A percentile compares a stretch with the other conserved stretches of the same genome.
These are phyloP conservation scores for Neurospora cerealis DNA, from an alignment of 495 filamentous ascomycete genomes.

Conservation along the genomic window DNA sequence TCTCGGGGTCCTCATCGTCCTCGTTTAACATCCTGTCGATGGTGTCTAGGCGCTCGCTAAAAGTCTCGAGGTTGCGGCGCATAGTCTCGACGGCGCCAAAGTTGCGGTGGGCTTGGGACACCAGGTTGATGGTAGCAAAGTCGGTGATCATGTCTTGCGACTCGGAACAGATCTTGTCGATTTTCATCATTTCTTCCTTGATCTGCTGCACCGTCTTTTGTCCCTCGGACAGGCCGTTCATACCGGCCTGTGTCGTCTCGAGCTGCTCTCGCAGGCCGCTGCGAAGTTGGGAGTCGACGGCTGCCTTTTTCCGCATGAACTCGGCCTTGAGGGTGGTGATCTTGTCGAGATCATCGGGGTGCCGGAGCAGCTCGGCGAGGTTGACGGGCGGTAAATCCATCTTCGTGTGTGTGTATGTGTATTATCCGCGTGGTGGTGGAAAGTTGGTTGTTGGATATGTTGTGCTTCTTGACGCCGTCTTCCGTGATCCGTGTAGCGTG, in stretches of 20 bases:
- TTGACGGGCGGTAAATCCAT: constrained; percentile 53
- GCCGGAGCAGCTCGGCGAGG: constrained; percentile 63
- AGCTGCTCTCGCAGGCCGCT: constrained; percentile 81
- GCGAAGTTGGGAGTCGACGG: constrained; percentile 80
- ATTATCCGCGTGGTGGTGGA: background rate
- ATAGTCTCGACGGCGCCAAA: constrained; percentile 87
- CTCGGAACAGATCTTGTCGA: constrained; percentile 94
- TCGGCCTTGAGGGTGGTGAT: constrained; percentile 82
- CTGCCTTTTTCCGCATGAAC: constrained; percentile 87
- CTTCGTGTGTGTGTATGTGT: constrained; percentile 3
- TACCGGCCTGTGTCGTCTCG: constrained; percentile 83
- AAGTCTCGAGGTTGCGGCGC: constrained; percentile 78
- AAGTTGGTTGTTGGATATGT: background rate
- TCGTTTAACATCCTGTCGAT: constrained; percentile 66
- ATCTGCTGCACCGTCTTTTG: constrained; percentile 80
- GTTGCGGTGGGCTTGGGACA: constrained; percentile 88
- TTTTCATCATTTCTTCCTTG: constrained; percentile 96
- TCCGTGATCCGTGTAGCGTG: background rate
- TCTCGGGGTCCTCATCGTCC: constrained; percentile 75
- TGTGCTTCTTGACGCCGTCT: background rate
- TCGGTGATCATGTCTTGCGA: constrained; percentile 92
- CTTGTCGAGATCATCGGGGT: constrained; percentile 89
- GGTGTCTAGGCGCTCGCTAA: constrained; percentile 62
- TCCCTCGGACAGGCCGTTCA: constrained; percentile 74
- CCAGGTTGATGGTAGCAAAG: constrained; percentile 91